phyloP scores from a whole-genome alignment of 148 eudicot species.

The Vaccinium vitisidaea region DNA sequence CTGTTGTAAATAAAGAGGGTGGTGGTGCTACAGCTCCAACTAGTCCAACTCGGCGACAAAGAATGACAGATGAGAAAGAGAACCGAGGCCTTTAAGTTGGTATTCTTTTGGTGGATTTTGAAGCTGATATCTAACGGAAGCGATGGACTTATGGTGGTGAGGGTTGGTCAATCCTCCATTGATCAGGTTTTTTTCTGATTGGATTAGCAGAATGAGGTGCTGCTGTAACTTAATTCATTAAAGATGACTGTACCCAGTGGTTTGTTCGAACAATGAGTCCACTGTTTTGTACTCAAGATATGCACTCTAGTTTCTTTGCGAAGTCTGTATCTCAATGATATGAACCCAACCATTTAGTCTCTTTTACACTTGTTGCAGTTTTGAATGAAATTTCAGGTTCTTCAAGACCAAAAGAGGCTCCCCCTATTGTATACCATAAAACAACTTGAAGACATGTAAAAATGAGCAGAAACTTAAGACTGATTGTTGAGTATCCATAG shows the following conservation, averaged over 20 bases:
- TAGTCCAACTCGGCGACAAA: conserved; percentile 43
- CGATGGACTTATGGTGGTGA: background rate
- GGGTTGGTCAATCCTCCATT: conserved; percentile 6
- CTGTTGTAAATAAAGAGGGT: conserved; percentile 34
- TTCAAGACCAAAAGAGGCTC: background rate
- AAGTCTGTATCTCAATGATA: background rate
- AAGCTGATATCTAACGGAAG: background rate
- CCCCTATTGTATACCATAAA: background rate
- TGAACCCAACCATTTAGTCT: background rate
- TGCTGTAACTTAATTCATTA: conserved; percentile 1
- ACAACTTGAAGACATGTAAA: background rate
- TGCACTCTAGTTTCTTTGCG: background rate
- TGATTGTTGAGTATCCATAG: background rate
- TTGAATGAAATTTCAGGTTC: background rate
- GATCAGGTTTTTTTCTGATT: conserved; percentile 3
- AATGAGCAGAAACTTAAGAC: background rate
- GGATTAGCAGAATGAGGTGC: background rate
- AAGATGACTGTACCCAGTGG: background rate
- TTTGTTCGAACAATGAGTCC: conserved; percentile 4
- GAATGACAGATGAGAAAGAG: conserved; percentile 56
- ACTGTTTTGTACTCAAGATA: background rate
- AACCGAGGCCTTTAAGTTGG: conserved; percentile 39
- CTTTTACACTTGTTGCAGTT: background rate
- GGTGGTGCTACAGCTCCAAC: conserved; percentile 41
- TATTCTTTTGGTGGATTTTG: background rate